phyloP scores from a whole-genome alignment of 2,329 filamentous ascomycete species.

The Lojkania enalia region DNA sequence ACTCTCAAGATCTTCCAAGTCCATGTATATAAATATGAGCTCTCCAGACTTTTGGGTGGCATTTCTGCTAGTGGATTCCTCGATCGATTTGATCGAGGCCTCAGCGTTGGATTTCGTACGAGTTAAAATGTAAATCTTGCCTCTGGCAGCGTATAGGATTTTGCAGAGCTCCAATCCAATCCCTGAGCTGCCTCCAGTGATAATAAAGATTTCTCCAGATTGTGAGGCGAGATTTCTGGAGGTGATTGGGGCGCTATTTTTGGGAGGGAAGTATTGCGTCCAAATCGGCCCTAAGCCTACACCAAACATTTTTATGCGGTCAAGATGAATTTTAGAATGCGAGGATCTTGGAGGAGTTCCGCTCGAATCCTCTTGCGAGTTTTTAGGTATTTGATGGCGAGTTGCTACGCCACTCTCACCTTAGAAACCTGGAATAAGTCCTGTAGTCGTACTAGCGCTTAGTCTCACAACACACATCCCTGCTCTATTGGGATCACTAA shows the following conservation, averaged over 20 bases:
- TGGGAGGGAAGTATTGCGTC: slow-evolving; percentile 7
- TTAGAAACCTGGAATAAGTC: too few relatives aligned
- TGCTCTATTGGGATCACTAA: too few relatives aligned
- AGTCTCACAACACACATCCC: too few relatives aligned
- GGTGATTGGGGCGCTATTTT: slow-evolving; percentile 1
- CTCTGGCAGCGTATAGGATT: slow-evolving; percentile 58
- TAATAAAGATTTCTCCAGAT: slow-evolving; percentile 9
- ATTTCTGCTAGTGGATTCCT: slow-evolving; percentile 38
- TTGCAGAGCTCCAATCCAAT: slow-evolving; percentile 57
- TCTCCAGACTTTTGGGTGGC: slow-evolving; percentile 20
- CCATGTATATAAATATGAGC: slow-evolving; percentile 25
- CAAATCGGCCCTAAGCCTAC: slow-evolving; percentile 1
- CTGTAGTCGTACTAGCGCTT: too few relatives aligned
- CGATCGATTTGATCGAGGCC: slow-evolving; percentile 51
- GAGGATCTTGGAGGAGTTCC: too few relatives aligned
- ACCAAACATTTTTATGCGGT: background rate
- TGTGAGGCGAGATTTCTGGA: slow-evolving; percentile 4
- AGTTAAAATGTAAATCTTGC: slow-evolving; percentile 57
- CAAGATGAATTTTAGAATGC: background rate
- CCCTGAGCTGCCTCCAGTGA: slow-evolving; percentile 26
- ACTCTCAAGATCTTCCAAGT: slow-evolving; percentile 47
- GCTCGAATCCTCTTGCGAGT: too few relatives aligned
- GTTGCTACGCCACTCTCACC: too few relatives aligned
- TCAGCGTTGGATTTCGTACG: slow-evolving; percentile 51
- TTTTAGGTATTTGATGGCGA: too few relatives aligned